These are phyloP conservation scores for Solanum pinnatisectum DNA, from an alignment of 257 asterid genomes.

Conservation along the genomic window DNA sequence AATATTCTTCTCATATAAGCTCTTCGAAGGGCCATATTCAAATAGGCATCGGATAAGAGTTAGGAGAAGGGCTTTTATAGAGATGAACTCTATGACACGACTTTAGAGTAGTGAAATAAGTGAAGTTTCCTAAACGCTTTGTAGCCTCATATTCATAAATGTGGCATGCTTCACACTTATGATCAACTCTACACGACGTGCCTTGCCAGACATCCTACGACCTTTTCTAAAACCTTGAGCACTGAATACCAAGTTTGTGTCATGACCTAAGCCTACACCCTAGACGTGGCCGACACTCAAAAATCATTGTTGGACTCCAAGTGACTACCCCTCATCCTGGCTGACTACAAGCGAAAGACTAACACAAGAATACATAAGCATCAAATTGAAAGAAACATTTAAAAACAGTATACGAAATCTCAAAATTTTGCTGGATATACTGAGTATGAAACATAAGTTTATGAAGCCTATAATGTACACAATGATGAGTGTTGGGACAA, in stretches of 20 bases:
- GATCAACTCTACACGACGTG: not conserved
- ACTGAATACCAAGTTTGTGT: not conserved
- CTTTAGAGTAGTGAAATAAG: not conserved
- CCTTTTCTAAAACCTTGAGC: not conserved
- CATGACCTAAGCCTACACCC: not conserved
- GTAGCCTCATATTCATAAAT: not conserved
- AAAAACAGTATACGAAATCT: too few species aligned
- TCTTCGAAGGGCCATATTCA: not conserved
- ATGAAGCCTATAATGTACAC: not conserved
- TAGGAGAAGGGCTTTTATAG: not conserved
- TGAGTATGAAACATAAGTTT: too few species aligned
- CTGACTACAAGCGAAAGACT: not conserved
- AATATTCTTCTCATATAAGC: not conserved
- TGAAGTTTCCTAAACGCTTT: not conserved
- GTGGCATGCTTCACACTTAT: not conserved
- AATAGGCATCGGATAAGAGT: not conserved
- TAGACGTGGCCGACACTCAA: not conserved
- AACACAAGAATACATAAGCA: too few species aligned
- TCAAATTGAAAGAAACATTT: too few species aligned
- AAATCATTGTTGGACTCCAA: not conserved
- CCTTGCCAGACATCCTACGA: not conserved
- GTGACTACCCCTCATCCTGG: not conserved
- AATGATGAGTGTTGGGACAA: not conserved
- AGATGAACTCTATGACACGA: not conserved
- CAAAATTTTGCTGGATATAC: not conserved